phyloP scores from a whole-genome alignment of 257 asterid species.

The Solanum chaucha region DNA sequence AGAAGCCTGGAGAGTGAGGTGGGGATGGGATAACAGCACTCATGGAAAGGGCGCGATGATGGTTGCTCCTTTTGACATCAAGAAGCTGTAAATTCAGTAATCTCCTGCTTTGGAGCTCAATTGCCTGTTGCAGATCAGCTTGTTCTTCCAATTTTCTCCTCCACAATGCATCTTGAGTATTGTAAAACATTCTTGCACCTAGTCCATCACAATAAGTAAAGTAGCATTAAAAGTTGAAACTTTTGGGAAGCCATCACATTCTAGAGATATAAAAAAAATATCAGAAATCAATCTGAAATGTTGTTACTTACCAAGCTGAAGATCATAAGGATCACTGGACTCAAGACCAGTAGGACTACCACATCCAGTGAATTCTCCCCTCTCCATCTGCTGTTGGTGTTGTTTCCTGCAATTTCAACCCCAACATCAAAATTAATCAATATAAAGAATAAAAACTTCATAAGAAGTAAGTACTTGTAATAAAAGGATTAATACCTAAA shows the following conservation, averaged over 20 bases:
- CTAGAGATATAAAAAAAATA: neutral
- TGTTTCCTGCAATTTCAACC: constrained; percentile 30
- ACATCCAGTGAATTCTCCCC: constrained; percentile 49
- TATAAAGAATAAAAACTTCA: neutral
- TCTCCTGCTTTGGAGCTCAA: constrained; percentile 55
- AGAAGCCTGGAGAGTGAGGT: constrained; percentile 28
- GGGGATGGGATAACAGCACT: constrained; percentile 42
- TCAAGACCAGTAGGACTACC: constrained; percentile 64
- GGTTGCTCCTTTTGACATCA: constrained; percentile 46
- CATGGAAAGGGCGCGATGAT: constrained; percentile 46
- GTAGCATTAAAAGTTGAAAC: neutral
- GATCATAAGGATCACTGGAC: constrained; percentile 49
- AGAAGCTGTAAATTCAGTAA: constrained; percentile 53
- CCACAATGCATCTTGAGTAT: constrained; percentile 47
- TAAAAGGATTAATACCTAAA: constrained; percentile 21
- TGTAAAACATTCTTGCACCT: constrained; percentile 48
- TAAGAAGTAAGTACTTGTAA: neutral
- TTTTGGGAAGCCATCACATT: neutral
- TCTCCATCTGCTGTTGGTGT: constrained; percentile 34
- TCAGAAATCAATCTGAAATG: neutral
- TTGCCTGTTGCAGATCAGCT: constrained; percentile 52
- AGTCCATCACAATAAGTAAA: neutral
- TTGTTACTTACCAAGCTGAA: constrained; percentile 40
- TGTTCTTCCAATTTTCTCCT: constrained; percentile 64
- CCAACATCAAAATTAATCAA: neutral